Evolutionary conservation across 2,329 filamentous ascomycete species (phyloP).

Genomic region (Reticulascus tulasneorum): DNA sequence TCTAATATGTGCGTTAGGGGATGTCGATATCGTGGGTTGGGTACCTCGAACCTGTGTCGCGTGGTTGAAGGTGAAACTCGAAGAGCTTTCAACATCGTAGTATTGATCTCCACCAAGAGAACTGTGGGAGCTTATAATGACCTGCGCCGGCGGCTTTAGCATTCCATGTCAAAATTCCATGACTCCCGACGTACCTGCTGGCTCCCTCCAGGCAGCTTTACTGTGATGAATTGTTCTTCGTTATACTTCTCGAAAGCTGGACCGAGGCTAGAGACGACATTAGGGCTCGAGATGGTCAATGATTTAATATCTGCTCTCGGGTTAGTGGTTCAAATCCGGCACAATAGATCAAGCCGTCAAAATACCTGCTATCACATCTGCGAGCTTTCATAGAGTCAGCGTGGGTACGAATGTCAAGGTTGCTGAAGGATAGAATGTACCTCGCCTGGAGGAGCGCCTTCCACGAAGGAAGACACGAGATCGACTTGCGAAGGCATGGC

Average conservation of each 20-base stretch:
- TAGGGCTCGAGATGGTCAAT: constrained; percentile 66
- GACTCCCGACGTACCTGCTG: constrained; percentile 40
- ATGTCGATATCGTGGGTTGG: neutral
- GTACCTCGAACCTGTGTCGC: constrained; percentile 65
- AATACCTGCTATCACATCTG: constrained; percentile 82
- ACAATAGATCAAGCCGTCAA: neutral
- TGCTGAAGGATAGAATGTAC: no score
- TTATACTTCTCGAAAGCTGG: constrained; percentile 94
- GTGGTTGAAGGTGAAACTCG: constrained; percentile 87
- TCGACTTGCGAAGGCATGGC: constrained; percentile 41
- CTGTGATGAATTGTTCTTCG: constrained; percentile 85
- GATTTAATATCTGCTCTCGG: constrained; percentile 74
- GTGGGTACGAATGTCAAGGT: no score
- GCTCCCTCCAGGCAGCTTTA: constrained; percentile 83
- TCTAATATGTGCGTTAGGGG: constrained; percentile 44
- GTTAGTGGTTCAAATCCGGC: constrained; percentile 8
- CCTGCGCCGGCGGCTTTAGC: constrained; percentile 37
- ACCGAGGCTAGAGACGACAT: constrained; percentile 66
- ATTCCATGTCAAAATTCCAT: neutral
- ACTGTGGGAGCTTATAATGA: constrained; percentile 85
- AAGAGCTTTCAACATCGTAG: constrained; percentile 84
- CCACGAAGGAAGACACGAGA: constrained; percentile 79
- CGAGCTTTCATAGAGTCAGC: constrained; percentile 53
- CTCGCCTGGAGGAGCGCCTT: constrained; percentile 94
- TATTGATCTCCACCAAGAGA: constrained; percentile 76